phyloP scores from a whole-genome alignment of 441 rosid genomes.

The Pelargonium citronellum region DNA sequence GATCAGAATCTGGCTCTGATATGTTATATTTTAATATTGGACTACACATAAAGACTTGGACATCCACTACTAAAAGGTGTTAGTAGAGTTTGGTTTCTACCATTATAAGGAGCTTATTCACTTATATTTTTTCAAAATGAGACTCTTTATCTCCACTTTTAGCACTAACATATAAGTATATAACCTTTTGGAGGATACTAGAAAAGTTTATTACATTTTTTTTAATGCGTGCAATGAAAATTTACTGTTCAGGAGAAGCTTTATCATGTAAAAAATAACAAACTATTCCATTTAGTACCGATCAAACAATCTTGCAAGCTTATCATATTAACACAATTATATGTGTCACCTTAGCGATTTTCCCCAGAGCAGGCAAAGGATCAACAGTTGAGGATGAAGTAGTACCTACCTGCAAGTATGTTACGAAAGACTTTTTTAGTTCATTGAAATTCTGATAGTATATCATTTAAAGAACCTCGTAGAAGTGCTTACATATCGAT shows the following conservation, averaged over 20 bases:
- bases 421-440: conserved; percentile 11
- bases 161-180: neutral
- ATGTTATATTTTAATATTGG: too few relatives aligned
- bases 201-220: neutral
- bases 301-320: neutral
- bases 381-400: conserved; percentile 84
- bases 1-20: too few relatives aligned
- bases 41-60: too few relatives aligned
- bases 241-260: neutral
- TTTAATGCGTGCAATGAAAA: neutral
- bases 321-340: neutral
- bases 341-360: conserved; percentile 54
- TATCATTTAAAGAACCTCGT: conserved; percentile 1
- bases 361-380: conserved; percentile 58
- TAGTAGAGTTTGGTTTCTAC: too few relatives aligned
- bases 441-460: conserved; percentile 1
- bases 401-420: conserved; percentile 66
- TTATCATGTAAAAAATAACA: conserved; percentile 4
- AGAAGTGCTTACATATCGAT: neutral
- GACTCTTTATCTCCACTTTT: neutral
- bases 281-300: neutral
- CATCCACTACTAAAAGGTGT: too few relatives aligned
- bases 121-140: too few relatives aligned
- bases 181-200: neutral
- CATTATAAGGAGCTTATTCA: too few relatives aligned